phyloP scores from a whole-genome alignment of 2,329 filamentous ascomycete genomes.

The Helotiales sp. region DNA sequence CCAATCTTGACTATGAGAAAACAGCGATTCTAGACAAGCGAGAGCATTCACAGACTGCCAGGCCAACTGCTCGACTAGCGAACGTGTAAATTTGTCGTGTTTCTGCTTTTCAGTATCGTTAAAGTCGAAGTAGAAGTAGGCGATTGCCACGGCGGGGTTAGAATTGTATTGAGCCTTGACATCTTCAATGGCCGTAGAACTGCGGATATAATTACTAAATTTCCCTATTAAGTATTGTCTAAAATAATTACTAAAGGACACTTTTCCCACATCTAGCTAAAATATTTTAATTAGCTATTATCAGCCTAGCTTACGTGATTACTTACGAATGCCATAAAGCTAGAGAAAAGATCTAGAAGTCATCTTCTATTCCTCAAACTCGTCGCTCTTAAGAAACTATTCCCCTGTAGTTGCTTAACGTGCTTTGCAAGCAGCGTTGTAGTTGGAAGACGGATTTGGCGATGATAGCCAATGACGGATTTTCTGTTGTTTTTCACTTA shows the following conservation, averaged over 20 bases:
- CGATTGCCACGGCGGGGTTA: slow-evolving; percentile 19
- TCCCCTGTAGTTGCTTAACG: slow-evolving; percentile 36
- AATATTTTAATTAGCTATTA: slow-evolving; percentile 9
- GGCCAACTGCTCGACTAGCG: slow-evolving; percentile 7
- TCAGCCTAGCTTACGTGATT: background rate
- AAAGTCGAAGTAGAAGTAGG: slow-evolving; percentile 43
- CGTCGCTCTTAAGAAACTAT: slow-evolving; percentile 37
- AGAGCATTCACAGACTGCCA: slow-evolving; percentile 6
- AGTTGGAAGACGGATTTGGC: slow-evolving; percentile 38
- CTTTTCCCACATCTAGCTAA: slow-evolving; percentile 42
- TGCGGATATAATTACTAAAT: slow-evolving; percentile 7
- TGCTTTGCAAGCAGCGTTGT: slow-evolving; percentile 33
- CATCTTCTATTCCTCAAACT: slow-evolving; percentile 37
- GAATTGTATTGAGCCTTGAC: slow-evolving; percentile 12
- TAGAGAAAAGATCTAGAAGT: slow-evolving; percentile 36
- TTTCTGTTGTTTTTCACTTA: slow-evolving; percentile 1
- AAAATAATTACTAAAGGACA: slow-evolving; percentile 8
- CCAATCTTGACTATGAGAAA: background rate
- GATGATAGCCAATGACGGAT: slow-evolving; percentile 5
- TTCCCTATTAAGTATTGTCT: background rate
- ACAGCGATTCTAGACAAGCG: background rate
- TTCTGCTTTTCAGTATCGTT: slow-evolving; percentile 35
- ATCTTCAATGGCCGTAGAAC: slow-evolving; percentile 21
- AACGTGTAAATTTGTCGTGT: slow-evolving; percentile 3
- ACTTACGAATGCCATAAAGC: slow-evolving; percentile 38